These are phyloP conservation scores for Polytrichum formosum DNA, from an alignment of 225 moss, liverwort and hornwort genomes.

Conservation along the genomic window DNA sequence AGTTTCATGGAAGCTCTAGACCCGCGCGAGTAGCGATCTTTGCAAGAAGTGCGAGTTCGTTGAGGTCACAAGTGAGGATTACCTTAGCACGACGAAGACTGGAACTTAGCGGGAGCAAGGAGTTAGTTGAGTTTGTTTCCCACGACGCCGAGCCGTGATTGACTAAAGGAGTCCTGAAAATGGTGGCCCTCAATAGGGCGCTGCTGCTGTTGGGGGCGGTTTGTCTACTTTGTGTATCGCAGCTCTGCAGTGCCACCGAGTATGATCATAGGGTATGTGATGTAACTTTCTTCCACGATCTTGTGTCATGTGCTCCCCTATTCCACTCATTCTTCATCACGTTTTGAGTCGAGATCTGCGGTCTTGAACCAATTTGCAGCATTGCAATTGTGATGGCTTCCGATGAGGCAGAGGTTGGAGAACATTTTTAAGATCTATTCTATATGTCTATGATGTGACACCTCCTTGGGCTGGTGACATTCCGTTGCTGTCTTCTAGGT, in stretches of 20 bases:
- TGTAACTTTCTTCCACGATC: not conserved
- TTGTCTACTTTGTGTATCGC: slow-evolving; percentile 18
- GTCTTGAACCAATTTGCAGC: not conserved
- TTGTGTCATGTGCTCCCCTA: not conserved
- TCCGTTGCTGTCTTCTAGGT: no score
- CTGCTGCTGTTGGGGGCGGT: slow-evolving; percentile 36
- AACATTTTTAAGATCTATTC: not conserved
- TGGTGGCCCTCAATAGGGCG: slow-evolving; percentile 39
- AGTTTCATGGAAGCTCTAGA: slow-evolving; percentile 3
- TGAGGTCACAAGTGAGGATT: not conserved
- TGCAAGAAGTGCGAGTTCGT: not conserved
- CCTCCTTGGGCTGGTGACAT: no score
- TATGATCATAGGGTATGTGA: slow-evolving; percentile 59
- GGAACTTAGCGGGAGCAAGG: not conserved
- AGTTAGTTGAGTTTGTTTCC: not conserved
- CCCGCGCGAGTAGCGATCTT: not conserved
- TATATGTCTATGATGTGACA: not conserved
- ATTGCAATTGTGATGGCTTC: no score
- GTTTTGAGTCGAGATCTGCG: not conserved
- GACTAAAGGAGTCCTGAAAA: slow-evolving; percentile 14
- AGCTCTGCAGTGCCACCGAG: slow-evolving; percentile 51
- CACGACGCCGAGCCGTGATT: not conserved
- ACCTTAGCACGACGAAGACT: not conserved
- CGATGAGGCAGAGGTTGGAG: not conserved
- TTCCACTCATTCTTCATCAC: not conserved